These are phyloP conservation scores for Lecanoromycetidae sp. DNA, from an alignment of 2,329 filamentous ascomycete genomes.

Conservation along the genomic window DNA sequence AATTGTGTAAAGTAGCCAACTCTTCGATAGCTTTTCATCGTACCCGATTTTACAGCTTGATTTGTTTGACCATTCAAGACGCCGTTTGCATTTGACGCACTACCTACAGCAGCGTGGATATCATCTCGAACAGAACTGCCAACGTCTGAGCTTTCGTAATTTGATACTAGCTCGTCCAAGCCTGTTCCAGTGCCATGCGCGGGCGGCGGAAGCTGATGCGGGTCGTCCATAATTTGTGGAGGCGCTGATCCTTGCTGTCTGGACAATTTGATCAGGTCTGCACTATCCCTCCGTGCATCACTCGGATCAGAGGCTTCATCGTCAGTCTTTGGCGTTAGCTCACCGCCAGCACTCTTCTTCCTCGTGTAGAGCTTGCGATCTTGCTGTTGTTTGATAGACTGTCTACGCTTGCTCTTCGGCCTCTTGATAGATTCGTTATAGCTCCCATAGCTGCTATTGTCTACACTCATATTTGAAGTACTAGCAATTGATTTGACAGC, in stretches of 20 bases:
- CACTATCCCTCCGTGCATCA: conserved; percentile 39
- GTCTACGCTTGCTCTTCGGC: conserved; percentile 57
- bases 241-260: conserved; percentile 42
- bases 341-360: conserved; percentile 50
- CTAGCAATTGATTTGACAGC: conserved; percentile 87
- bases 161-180: conserved; percentile 65
- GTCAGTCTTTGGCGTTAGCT: conserved; percentile 49
- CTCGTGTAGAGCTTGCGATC: conserved; percentile 84
- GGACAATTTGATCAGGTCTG: conserved; percentile 49
- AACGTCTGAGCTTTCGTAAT: conserved; percentile 68
- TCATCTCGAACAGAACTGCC: conserved; percentile 63
- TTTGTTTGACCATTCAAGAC: conserved; percentile 28
- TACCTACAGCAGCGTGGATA: conserved; percentile 64
- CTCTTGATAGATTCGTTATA: conserved; percentile 50
- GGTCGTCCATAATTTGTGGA: conserved; percentile 58
- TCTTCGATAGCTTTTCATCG: conserved; percentile 66
- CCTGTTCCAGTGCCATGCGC: conserved; percentile 53
- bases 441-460: conserved; percentile 45
- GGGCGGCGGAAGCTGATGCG: conserved; percentile 44
- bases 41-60: conserved; percentile 39
- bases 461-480: conserved; percentile 61
- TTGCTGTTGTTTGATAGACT: conserved; percentile 75
- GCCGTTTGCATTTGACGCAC: conserved; percentile 46
- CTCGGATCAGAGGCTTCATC: conserved; percentile 46
- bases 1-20: conserved; percentile 74